These are phyloP conservation scores for Cercospora berteroae DNA, from an alignment of 2,329 filamentous ascomycete genomes.

Conservation along the genomic window DNA sequence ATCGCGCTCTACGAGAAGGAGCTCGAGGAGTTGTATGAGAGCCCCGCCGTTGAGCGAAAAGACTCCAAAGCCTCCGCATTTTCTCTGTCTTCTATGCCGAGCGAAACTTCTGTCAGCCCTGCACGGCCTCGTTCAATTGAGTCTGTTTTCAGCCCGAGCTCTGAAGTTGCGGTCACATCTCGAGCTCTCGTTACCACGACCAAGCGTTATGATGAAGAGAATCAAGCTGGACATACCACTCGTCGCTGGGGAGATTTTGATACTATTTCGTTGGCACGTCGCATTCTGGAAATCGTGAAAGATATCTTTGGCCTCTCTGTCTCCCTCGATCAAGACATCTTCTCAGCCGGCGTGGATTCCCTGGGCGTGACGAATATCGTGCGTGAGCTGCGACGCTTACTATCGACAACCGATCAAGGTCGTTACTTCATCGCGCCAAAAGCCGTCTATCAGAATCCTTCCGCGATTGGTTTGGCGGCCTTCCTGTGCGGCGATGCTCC, in stretches of 20 bases:
- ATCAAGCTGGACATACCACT: not conserved
- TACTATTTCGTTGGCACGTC: conserved; percentile 3
- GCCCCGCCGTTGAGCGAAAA: conserved; percentile 1
- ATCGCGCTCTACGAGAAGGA: conserved; percentile 21
- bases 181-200: not conserved
- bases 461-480: conserved; percentile 47
- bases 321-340: conserved; percentile 16
- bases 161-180: conserved; percentile 1
- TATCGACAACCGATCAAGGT: conserved; percentile 27
- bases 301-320: conserved; percentile 5
- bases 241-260: not conserved
- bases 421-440: conserved; percentile 42
- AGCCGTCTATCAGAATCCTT: conserved; percentile 40
- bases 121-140: not conserved
- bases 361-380: conserved; percentile 42
- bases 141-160: conserved; percentile 2
- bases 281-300: conserved; percentile 15
- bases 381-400: conserved; percentile 10
- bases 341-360: conserved; percentile 19
- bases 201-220: not conserved
- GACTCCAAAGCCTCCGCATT: conserved; percentile 12
- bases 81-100: not conserved
- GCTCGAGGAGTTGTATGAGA: conserved; percentile 19
- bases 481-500: conserved; percentile 12
- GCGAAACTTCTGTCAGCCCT: not conserved